phyloP scores from a whole-genome alignment of 2,329 filamentous ascomycete species.

The Exophiala sideris region DNA sequence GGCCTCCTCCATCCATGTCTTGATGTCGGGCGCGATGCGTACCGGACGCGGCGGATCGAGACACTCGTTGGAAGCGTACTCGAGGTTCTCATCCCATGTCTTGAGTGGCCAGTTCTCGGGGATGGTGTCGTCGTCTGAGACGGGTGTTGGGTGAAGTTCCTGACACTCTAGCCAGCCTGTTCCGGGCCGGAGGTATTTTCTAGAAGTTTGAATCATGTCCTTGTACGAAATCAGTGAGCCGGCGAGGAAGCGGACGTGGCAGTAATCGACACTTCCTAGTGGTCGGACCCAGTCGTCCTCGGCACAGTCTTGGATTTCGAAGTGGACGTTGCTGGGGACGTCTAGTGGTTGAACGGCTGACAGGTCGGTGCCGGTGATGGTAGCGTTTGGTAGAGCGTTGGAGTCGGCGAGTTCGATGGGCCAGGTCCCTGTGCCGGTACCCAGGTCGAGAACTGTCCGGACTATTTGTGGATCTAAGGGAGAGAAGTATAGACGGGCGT shows the following conservation, averaged over 20 bases:
- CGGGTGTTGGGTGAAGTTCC: slow-evolving; percentile 45
- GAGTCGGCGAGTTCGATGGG: slow-evolving; percentile 60
- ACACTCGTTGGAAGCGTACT: slow-evolving; percentile 45
- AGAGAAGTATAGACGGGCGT: slow-evolving; percentile 45
- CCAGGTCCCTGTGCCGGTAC: slow-evolving; percentile 64
- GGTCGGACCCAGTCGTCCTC: slow-evolving; percentile 59
- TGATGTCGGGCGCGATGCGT: slow-evolving; percentile 52
- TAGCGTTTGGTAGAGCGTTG: slow-evolving; percentile 54
- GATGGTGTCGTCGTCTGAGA: slow-evolving; percentile 56
- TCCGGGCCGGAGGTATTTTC: slow-evolving; percentile 54
- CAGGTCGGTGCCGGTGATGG: slow-evolving; percentile 63
- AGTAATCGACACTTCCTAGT: slow-evolving; percentile 52
- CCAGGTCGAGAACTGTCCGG: slow-evolving; percentile 55
- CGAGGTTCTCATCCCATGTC: slow-evolving; percentile 47
- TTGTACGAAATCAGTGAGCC: slow-evolving; percentile 58
- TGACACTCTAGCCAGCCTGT: slow-evolving; percentile 47
- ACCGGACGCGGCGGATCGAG: slow-evolving; percentile 45
- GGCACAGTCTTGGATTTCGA: slow-evolving; percentile 67
- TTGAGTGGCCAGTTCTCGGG: slow-evolving; percentile 45
- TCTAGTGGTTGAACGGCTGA: slow-evolving; percentile 64
- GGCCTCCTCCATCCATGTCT: slow-evolving; percentile 53
- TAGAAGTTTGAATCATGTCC: slow-evolving; percentile 52
- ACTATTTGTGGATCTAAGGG: slow-evolving; percentile 41
- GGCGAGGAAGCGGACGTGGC: slow-evolving; percentile 58
- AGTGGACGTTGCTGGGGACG: slow-evolving; percentile 70